phyloP scores from a whole-genome alignment of 148 eudicot genomes.

The Chenopodium album region DNA sequence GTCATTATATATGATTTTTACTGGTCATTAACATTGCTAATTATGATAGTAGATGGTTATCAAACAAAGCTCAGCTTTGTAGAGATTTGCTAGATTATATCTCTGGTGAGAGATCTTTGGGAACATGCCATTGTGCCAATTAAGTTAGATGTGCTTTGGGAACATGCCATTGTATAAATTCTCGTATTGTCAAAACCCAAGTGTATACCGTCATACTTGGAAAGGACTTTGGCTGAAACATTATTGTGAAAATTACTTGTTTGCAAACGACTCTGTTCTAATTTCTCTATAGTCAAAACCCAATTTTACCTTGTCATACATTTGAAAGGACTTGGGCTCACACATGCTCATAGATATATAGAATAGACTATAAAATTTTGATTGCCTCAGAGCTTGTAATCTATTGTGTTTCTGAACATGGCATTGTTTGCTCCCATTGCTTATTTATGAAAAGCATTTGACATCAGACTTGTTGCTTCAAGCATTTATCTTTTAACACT shows the following conservation, averaged over 20 bases:
- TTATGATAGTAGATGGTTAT: background rate
- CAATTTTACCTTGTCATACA: background rate
- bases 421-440: background rate
- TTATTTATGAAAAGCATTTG: slow-evolving; percentile 4
- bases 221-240: too few relatives aligned
- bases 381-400: background rate
- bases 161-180: too few relatives aligned
- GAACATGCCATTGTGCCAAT: background rate
- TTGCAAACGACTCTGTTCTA: background rate
- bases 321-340: background rate
- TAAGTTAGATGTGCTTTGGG: background rate
- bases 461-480: background rate
- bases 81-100: background rate
- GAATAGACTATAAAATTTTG: background rate
- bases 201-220: too few relatives aligned
- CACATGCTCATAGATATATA: background rate
- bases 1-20: background rate
- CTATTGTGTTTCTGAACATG: background rate
- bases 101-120: background rate
- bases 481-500: background rate
- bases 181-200: too few relatives aligned
- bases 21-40: background rate
- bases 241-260: background rate
- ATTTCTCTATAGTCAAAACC: background rate
- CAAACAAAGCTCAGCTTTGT: background rate